Evolutionary conservation across 2,329 filamentous ascomycete genomes (phyloP).

Genomic region (Byssochlamys sp.): DNA sequence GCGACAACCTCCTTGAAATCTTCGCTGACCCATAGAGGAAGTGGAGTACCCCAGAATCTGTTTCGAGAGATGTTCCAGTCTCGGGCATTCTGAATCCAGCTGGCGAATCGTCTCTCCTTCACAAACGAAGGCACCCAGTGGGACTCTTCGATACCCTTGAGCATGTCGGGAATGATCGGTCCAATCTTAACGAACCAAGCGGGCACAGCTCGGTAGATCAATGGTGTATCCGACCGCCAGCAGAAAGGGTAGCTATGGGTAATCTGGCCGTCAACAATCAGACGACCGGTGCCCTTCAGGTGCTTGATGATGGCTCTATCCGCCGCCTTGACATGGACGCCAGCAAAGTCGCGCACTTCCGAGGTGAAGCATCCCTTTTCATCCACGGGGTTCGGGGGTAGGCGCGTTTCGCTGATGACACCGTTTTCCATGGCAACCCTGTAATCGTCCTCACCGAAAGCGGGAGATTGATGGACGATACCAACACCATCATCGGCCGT

Average conservation of each 20-base stretch:
- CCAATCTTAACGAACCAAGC: slow-evolving; percentile 91
- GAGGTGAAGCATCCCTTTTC: slow-evolving; percentile 69
- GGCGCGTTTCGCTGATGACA: slow-evolving; percentile 64
- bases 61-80: slow-evolving; percentile 96
- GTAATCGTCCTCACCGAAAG: slow-evolving; percentile 95
- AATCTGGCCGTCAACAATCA: slow-evolving; percentile 78
- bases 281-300: slow-evolving; percentile 63
- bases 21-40: slow-evolving; percentile 85
- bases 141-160: slow-evolving; percentile 78
- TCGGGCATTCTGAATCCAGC: slow-evolving; percentile 80
- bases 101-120: slow-evolving; percentile 81
- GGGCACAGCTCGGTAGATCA: slow-evolving; percentile 85
- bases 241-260: slow-evolving; percentile 91
- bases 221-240: slow-evolving; percentile 83
- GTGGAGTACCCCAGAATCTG: slow-evolving; percentile 88
- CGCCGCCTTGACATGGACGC: slow-evolving; percentile 81
- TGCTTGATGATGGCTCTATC: slow-evolving; percentile 90
- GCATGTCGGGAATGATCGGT: slow-evolving; percentile 73
- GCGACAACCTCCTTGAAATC: slow-evolving; percentile 80
- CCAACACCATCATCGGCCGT: slow-evolving; percentile 84
- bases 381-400: slow-evolving; percentile 86
- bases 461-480: slow-evolving; percentile 86
- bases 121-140: slow-evolving; percentile 88
- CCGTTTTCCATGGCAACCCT: slow-evolving; percentile 66
- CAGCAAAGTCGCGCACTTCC: slow-evolving; percentile 69